Evolutionary conservation across 2,329 filamentous ascomycete genomes (phyloP), one percentile per base, ranked within the genome.

Genomic region (Mycosphaerella arachidis): DNA sequence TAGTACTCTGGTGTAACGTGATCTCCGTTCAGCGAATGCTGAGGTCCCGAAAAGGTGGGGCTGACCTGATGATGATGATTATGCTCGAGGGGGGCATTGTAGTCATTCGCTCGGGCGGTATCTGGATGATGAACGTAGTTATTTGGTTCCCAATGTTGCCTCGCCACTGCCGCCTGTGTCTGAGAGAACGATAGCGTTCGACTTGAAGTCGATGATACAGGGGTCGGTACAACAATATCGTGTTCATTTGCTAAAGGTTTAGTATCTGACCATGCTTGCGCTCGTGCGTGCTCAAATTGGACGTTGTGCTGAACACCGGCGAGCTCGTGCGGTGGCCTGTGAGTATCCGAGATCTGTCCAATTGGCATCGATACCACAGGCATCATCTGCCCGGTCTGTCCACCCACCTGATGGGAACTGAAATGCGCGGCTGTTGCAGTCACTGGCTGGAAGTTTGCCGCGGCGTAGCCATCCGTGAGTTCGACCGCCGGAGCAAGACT

Each of bases 1-100:
- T 68, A 69, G 45, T 62, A 61, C 5, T 70, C 66, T 9, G 66
- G 65, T n/a, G 67, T 64, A 5, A 46, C 33, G n/a, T 63, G 35
- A 50, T 56, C 30, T 27, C n/a, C 18, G 20, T 13, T 43, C 35
- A 27, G 18, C 16, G 24, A 31, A 6, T 24, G 29, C 8, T 29
- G 46, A 29, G 37, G 18, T 30, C 20, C 50, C 13, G 43, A 35
- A n/a, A 31, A 9, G 30, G 3, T 20, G 5, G 27, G 30, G n/a
- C 50, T 48, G 5, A 27, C 52, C 43, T 52, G 45, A 35, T 31
- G 55, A 24, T 57, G 46, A 29, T 56, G 31, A 20, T 30, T 48
- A 13, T 54, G 59, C 51, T 51, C 24, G 9, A 37, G 7, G 29
- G 51, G 37, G n/a, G 20, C 20, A 37, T 53, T 63, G 53, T 62